Percentiles rank a stretch among this genome's conserved stretches.
Conservation (phyloP, 371 early-diverging fungal genomes). For the Mortierella sp. region DNA sequence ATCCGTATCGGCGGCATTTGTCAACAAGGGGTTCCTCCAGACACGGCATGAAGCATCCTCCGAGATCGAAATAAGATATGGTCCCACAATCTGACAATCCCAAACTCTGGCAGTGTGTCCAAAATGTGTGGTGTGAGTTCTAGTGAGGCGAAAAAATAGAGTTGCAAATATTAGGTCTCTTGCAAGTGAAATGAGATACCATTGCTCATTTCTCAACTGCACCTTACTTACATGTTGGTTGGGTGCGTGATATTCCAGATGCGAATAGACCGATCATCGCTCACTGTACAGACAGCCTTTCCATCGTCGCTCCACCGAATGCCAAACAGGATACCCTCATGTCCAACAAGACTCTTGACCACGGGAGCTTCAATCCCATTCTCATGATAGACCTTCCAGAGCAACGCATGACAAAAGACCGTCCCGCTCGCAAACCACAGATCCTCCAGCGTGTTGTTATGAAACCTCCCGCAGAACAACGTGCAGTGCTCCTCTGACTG, state of each 20-base stretch:
- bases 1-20: conserved; percentile 36
- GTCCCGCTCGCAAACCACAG: conserved; percentile 84
- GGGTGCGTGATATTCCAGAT: conserved; percentile 72
- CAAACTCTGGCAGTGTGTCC: conserved; percentile 90
- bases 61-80: conserved; percentile 58
- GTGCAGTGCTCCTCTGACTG: conserved; percentile 57
- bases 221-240: conserved; percentile 23
- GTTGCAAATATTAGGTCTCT: background rate
- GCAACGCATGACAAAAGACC: conserved; percentile 83
- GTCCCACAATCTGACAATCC: conserved; percentile 78
- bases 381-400: conserved; percentile 71
- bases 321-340: conserved; percentile 87
- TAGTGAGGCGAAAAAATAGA: conserved; percentile 17
- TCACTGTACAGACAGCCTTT: conserved; percentile 73
- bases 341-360: conserved; percentile 67
- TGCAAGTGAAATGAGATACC: background rate
- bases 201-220: background rate
- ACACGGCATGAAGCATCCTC: conserved; percentile 86
- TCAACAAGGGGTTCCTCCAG: conserved; percentile 72
- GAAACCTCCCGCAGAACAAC: conserved; percentile 75
- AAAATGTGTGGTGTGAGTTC: conserved; percentile 68
- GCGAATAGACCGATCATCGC: conserved; percentile 89
- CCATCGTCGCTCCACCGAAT: conserved; percentile 79
- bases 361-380: conserved; percentile 65
- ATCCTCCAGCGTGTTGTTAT: conserved; percentile 63